A percentile compares a stretch with the other conserved stretches of the same genome.
Conservation (phyloP, 1,139 yeast species). For the Zygosaccharomyces sapae region DNA sequence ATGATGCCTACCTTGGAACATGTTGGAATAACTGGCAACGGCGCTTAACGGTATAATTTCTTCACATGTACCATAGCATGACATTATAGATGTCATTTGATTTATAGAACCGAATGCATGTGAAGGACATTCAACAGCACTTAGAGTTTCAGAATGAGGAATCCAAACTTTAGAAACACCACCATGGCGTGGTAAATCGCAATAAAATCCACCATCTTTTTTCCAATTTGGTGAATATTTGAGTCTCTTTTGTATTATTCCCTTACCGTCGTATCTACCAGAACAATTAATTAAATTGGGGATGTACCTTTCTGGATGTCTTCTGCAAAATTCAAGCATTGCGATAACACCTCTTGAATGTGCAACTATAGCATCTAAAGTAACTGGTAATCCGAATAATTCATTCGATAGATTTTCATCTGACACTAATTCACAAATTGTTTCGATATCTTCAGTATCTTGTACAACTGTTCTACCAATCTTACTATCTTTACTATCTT, state of each 20-base stretch:
- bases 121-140: slow-evolving; percentile 53
- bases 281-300: slow-evolving; percentile 71
- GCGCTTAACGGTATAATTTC: slow-evolving; percentile 61
- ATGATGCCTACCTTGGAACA: slow-evolving; percentile 54
- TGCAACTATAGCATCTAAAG: slow-evolving; percentile 55
- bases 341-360: slow-evolving; percentile 83
- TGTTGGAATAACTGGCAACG: slow-evolving; percentile 53
- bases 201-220: slow-evolving; percentile 38
- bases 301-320: slow-evolving; percentile 40
- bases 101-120: slow-evolving; percentile 43
- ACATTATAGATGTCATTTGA: slow-evolving; percentile 50
- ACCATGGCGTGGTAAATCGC: slow-evolving; percentile 51
- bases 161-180: slow-evolving; percentile 41
- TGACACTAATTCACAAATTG: slow-evolving; percentile 45
- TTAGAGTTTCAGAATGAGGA: slow-evolving; percentile 50
- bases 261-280: slow-evolving; percentile 52
- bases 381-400: slow-evolving; percentile 34
- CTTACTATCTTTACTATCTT: slow-evolving; percentile 43
- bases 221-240: slow-evolving; percentile 36
- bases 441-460: slow-evolving; percentile 66
- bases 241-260: slow-evolving; percentile 34
- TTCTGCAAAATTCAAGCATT: slow-evolving; percentile 59
- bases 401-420: slow-evolving; percentile 17
- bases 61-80: slow-evolving; percentile 71
- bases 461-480: slow-evolving; percentile 55